phyloP scores from a whole-genome alignment of 139 green algal species.

The Trebouxia sp. region DNA sequence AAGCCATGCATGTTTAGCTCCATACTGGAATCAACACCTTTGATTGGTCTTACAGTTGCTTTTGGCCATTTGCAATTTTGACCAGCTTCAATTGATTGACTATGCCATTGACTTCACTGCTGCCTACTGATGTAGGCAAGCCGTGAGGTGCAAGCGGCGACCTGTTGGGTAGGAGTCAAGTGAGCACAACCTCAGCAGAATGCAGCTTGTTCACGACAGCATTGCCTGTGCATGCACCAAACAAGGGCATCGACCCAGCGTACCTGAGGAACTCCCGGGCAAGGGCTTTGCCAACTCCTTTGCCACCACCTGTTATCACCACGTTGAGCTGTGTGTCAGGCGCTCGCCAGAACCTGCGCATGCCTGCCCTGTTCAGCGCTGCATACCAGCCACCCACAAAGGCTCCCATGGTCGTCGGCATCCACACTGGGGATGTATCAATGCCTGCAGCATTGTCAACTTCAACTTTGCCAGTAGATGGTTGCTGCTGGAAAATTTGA shows the following conservation, averaged over 20 bases:
- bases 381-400: slow-evolving; percentile 54
- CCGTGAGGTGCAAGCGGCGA: too few species aligned
- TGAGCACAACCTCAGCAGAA: too few species aligned
- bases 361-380: slow-evolving; percentile 49
- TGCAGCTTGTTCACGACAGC: too few species aligned
- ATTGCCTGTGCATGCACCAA: background rate
- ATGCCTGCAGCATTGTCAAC: slow-evolving; percentile 24
- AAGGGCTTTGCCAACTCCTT: slow-evolving; percentile 83
- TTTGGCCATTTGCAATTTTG: background rate
- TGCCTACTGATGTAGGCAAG: too few species aligned
- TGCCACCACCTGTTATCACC: slow-evolving; percentile 70
- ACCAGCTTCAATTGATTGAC: background rate
- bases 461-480: background rate
- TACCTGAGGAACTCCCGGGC: slow-evolving; percentile 78
- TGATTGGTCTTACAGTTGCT: too few species aligned
- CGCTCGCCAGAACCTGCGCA: slow-evolving; percentile 50
- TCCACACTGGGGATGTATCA: slow-evolving; percentile 19
- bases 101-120: too few species aligned
- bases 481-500: background rate
- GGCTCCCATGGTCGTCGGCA: slow-evolving; percentile 45
- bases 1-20: too few species aligned
- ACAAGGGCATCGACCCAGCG: background rate
- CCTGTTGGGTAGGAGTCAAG: too few species aligned
- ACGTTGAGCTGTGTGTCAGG: slow-evolving; percentile 60
- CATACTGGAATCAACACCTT: too few species aligned